Percentiles rank a stretch among this genome's conserved stretches.
Evolutionary conservation across 192 early-diverging fungal genomes (phyloP).

Genomic region (Endogone sp.): DNA sequence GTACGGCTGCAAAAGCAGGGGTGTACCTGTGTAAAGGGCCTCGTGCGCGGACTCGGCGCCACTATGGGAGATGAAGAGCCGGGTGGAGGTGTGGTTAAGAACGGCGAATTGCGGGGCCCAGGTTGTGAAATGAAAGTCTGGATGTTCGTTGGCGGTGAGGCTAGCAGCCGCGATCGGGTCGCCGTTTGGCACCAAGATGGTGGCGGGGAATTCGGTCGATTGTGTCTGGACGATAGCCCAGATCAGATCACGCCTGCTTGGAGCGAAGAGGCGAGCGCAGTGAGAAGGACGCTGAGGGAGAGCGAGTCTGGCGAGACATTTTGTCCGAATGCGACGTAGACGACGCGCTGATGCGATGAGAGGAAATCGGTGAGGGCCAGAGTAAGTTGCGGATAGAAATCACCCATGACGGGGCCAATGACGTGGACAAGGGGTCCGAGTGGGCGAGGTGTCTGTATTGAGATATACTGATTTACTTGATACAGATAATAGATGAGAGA

Average conservation of each 20-base stretch:
- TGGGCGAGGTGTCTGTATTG: conserved; percentile 17
- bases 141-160: not conserved
- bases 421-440: conserved; percentile 21
- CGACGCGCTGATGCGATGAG: conserved; percentile 4
- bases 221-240: conserved; percentile 13
- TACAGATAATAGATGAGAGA: not conserved
- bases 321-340: conserved; percentile 31
- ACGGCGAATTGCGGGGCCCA: conserved; percentile 31
- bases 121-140: conserved; percentile 1
- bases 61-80: conserved; percentile 25
- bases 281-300: conserved; percentile 16
- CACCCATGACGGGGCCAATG: conserved; percentile 30
- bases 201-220: not conserved
- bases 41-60: conserved; percentile 25
- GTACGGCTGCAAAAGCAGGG: conserved; percentile 23
- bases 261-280: conserved; percentile 14
- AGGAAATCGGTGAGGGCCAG: conserved; percentile 1
- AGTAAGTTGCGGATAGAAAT: conserved; percentile 8
- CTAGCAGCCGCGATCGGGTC: not conserved
- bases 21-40: conserved; percentile 19
- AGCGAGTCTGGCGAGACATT: not conserved
- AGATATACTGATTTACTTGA: too few species aligned
- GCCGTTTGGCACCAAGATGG: not conserved
- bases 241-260: conserved; percentile 22
- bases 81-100: conserved; percentile 16